These are phyloP conservation scores for Acanthamoeba rhysodes DNA, from an alignment of 208 protist species.

Conservation along the genomic window DNA sequence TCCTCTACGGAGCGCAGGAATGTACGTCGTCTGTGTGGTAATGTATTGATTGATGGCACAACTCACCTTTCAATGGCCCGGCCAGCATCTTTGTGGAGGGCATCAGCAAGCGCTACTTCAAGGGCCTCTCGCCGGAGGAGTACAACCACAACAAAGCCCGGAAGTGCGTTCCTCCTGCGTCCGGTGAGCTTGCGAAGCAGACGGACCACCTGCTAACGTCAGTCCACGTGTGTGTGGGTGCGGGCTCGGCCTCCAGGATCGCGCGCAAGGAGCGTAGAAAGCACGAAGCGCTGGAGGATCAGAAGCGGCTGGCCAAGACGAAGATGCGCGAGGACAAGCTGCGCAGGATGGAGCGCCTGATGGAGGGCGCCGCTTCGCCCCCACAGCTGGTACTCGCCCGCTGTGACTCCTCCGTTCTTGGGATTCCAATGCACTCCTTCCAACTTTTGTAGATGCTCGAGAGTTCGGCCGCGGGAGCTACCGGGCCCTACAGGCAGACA, in stretches of 20 bases:
- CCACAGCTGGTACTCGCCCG: neutral
- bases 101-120: constrained; percentile 73
- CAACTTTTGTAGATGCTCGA: neutral
- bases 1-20: neutral
- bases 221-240: neutral
- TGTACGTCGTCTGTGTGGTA: no score
- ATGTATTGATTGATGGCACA: no score
- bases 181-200: neutral
- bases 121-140: constrained; percentile 55
- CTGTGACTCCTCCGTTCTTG: neutral
- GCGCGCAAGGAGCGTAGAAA: constrained; percentile 45
- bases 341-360: constrained; percentile 39
- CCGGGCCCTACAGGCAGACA: neutral
- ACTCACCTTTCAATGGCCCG: neutral
- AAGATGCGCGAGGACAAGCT: constrained; percentile 51
- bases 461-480: neutral
- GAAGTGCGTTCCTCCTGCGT: neutral
- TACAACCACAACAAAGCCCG: constrained; percentile 71
- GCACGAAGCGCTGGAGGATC: neutral
- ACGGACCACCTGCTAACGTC: neutral
- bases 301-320: constrained; percentile 40
- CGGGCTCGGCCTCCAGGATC: neutral
- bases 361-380: neutral
- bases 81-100: constrained; percentile 62
- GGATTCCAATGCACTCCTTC: no score